These are phyloP conservation scores for Powellomyces hirtus DNA, from an alignment of 192 early-diverging fungal genomes.

Conservation along the genomic window DNA sequence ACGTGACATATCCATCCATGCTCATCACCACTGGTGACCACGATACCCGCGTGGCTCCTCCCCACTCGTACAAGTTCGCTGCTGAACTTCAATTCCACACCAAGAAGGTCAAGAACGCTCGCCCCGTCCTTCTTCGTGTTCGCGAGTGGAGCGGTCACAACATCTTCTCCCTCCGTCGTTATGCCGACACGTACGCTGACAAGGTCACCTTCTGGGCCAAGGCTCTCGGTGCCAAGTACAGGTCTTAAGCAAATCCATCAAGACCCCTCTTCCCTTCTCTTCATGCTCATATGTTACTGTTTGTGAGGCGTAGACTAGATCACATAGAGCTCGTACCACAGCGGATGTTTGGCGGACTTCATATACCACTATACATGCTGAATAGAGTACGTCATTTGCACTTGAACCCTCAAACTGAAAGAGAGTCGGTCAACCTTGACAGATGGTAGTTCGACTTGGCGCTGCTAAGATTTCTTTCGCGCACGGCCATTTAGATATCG, in stretches of 20 bases:
- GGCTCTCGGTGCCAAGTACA: constrained; percentile 4
- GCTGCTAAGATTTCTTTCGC: too few species aligned
- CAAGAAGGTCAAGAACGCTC: background rate
- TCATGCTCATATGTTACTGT: too few species aligned
- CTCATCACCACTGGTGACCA: constrained; percentile 64
- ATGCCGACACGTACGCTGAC: constrained; percentile 13
- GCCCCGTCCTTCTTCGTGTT: constrained; percentile 4
- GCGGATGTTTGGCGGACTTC: too few species aligned
- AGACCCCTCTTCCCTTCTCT: too few species aligned
- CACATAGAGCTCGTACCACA: too few species aligned
- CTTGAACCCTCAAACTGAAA: too few species aligned
- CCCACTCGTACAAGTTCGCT: constrained; percentile 64
- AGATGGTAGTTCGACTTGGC: too few species aligned
- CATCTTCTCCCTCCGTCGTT: constrained; percentile 19
- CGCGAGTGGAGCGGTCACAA: constrained; percentile 20
- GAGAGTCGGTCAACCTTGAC: too few species aligned
- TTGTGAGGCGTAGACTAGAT: too few species aligned
- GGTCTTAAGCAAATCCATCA: constrained; percentile 9
- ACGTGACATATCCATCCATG: constrained; percentile 52
- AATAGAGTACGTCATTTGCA: too few species aligned
- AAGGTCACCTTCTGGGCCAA: constrained; percentile 27
- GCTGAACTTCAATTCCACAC: constrained; percentile 52
- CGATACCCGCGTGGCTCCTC: constrained; percentile 37
- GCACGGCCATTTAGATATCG: too few species aligned
- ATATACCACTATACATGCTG: too few species aligned